Evolutionary conservation across 768 basidiomycete species (phyloP).

Genomic region (Russula earlei): DNA sequence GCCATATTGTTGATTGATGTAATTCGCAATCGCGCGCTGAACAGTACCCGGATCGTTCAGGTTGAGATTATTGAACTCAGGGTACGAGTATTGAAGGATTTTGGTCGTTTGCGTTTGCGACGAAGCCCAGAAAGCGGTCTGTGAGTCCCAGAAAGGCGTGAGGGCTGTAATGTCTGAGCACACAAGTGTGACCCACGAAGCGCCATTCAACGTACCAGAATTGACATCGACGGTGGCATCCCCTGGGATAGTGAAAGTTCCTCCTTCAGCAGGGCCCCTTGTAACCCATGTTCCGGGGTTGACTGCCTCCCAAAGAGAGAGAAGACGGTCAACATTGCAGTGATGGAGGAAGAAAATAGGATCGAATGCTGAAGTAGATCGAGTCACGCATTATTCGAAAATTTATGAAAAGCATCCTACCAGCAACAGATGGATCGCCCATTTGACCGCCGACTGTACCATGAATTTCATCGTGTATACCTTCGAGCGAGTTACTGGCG

Average conservation of each 20-base stretch:
- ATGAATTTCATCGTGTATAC: slow-evolving; percentile 39
- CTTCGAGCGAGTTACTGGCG: too few species aligned
- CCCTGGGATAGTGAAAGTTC: slow-evolving; percentile 8
- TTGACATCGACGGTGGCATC: background rate
- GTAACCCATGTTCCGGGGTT: slow-evolving; percentile 34
- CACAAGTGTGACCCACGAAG: background rate
- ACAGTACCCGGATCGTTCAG: slow-evolving; percentile 24
- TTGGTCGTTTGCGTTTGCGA: too few species aligned
- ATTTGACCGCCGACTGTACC: slow-evolving; percentile 22
- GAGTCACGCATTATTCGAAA: background rate
- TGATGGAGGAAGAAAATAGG: slow-evolving; percentile 49
- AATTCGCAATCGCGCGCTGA: slow-evolving; percentile 22
- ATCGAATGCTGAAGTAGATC: slow-evolving; percentile 33
- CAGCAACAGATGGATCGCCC: slow-evolving; percentile 26
- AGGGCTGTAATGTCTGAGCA: slow-evolving; percentile 27
- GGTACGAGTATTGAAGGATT: slow-evolving; percentile 38
- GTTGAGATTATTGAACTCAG: slow-evolving; percentile 36
- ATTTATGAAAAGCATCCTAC: slow-evolving; percentile 29
- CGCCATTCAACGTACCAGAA: background rate
- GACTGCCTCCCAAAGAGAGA: slow-evolving; percentile 41
- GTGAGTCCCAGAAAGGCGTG: slow-evolving; percentile 34
- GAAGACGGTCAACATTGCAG: slow-evolving; percentile 41
- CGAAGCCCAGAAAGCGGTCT: too few species aligned
- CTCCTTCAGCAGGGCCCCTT: slow-evolving; percentile 10
- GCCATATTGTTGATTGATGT: too few species aligned